Percentiles rank a stretch among this genome's conserved stretches.
Conservation (phyloP, 176 grass and related monocot species). For the Carex cristatella region DNA sequence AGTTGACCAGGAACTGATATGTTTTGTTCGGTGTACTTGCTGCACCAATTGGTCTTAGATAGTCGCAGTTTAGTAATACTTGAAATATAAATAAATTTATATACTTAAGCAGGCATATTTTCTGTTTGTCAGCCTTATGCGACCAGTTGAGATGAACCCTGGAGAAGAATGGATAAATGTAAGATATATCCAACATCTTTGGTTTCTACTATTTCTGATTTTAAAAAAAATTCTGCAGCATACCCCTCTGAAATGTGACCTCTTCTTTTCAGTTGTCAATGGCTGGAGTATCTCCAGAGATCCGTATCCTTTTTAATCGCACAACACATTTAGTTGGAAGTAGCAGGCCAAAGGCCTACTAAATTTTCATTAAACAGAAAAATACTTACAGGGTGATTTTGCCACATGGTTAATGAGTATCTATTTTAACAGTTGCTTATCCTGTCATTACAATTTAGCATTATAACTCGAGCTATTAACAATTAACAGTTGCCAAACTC, state of each 20-base stretch:
- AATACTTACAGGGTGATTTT: too few relatives aligned
- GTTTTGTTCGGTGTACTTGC: not conserved
- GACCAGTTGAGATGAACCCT: slow-evolving; percentile 66
- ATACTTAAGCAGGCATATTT: slow-evolving; percentile 8
- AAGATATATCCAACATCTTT: slow-evolving; percentile 21
- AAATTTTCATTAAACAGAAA: too few relatives aligned
- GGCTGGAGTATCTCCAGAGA: slow-evolving; percentile 81
- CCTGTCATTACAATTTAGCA: too few relatives aligned
- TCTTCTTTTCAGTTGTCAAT: slow-evolving; percentile 65
- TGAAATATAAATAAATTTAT: not conserved
- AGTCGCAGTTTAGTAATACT: not conserved
- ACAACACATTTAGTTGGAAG: not conserved
- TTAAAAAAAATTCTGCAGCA: not conserved
- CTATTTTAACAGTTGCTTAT: too few relatives aligned
- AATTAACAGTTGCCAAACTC: too few relatives aligned
- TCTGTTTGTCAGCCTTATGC: slow-evolving; percentile 59
- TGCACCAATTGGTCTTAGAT: not conserved
- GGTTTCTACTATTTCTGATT: not conserved
- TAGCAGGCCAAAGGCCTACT: too few relatives aligned
- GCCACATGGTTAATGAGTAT: too few relatives aligned
- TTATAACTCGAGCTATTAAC: too few relatives aligned
- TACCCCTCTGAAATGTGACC: slow-evolving; percentile 25
- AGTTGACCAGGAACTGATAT: not conserved
- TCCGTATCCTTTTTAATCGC: slow-evolving; percentile 64
- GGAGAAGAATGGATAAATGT: slow-evolving; percentile 84